Percentiles rank a stretch among this genome's conserved stretches.
Evolutionary conservation across 2,329 filamentous ascomycete species (phyloP).

Genomic region (Nemania abortiva): DNA sequence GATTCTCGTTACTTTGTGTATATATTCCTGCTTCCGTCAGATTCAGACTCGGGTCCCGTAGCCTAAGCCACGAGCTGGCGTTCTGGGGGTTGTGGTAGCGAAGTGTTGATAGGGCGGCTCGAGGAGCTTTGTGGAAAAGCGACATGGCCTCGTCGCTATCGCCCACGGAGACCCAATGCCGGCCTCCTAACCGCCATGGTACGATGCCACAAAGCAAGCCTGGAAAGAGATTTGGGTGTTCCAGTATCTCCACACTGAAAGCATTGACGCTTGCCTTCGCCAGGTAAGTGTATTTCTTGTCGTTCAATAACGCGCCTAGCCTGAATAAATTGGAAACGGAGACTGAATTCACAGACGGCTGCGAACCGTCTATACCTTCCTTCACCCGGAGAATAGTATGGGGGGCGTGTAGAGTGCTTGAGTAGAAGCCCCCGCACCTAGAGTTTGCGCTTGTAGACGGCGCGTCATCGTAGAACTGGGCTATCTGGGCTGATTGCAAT

Average conservation of each 20-base stretch:
- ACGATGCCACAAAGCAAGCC: conserved; percentile 83
- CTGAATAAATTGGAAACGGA: conserved; percentile 90
- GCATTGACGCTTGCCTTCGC: conserved; percentile 82
- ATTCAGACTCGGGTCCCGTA: conserved; percentile 36
- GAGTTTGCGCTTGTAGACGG: conserved; percentile 54
- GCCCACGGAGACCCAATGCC: conserved; percentile 51
- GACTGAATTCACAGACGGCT: conserved; percentile 89
- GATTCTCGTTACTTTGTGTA: conserved; percentile 24
- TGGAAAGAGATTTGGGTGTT: conserved; percentile 93
- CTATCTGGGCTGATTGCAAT: conserved; percentile 81
- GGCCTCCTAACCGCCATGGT: conserved; percentile 76
- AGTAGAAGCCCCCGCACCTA: conserved; percentile 76
- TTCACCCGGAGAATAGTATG: conserved; percentile 89
- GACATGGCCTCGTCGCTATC: conserved; percentile 22
- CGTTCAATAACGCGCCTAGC: conserved; percentile 76
- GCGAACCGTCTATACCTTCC: conserved; percentile 92
- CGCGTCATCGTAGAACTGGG: conserved; percentile 78
- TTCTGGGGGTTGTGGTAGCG: conserved; percentile 41
- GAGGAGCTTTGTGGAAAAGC: conserved; percentile 44
- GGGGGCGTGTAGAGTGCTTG: conserved; percentile 70
- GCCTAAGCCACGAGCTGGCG: conserved; percentile 41
- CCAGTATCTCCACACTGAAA: conserved; percentile 91
- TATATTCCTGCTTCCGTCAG: conserved; percentile 33
- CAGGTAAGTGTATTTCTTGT: conserved; percentile 71
- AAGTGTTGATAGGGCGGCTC: conserved; percentile 46